Conservation (phyloP, 352 stramenopile species). For the Blastocystis hominis region DNA sequence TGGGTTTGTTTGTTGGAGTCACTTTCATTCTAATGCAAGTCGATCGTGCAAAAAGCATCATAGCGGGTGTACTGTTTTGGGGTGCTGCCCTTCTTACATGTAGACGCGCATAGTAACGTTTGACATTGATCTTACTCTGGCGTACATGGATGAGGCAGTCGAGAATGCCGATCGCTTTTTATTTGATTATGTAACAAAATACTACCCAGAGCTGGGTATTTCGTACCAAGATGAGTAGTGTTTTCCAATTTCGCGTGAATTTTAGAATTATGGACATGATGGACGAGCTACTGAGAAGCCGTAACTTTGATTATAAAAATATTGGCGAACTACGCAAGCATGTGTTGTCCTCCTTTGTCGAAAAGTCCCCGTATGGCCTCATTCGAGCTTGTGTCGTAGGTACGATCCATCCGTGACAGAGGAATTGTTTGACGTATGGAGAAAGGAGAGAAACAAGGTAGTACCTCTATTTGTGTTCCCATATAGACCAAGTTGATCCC, state of each 20-base stretch:
- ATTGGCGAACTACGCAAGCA: not conserved
- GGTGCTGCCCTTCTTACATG: not conserved
- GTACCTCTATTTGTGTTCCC: not conserved
- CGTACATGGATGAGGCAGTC: slow-evolving; percentile 31
- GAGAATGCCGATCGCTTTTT: slow-evolving; percentile 1
- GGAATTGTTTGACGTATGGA: slow-evolving; percentile 47
- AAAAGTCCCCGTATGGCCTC: not conserved
- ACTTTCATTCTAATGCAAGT: not conserved
- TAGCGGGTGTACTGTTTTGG: not conserved
- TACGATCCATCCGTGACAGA: not conserved
- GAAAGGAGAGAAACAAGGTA: slow-evolving; percentile 20
- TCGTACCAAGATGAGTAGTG: not conserved
- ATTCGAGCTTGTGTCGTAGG: not conserved
- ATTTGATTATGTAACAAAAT: slow-evolving; percentile 2
- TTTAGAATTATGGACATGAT: slow-evolving; percentile 22
- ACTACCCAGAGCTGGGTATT: slow-evolving; percentile 28
- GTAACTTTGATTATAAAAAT: not conserved
- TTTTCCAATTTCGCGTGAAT: not conserved
- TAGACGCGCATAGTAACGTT: slow-evolving; percentile 24
- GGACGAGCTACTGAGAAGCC: not conserved
- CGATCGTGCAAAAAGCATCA: not conserved
- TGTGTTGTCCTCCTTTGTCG: not conserved
- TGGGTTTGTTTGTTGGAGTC: not conserved
- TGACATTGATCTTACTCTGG: slow-evolving; percentile 31
- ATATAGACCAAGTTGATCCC: slow-evolving; percentile 5